Evolutionary conservation across 2,329 filamentous ascomycete species (phyloP).

Genomic region (Aspergillus sp.): DNA sequence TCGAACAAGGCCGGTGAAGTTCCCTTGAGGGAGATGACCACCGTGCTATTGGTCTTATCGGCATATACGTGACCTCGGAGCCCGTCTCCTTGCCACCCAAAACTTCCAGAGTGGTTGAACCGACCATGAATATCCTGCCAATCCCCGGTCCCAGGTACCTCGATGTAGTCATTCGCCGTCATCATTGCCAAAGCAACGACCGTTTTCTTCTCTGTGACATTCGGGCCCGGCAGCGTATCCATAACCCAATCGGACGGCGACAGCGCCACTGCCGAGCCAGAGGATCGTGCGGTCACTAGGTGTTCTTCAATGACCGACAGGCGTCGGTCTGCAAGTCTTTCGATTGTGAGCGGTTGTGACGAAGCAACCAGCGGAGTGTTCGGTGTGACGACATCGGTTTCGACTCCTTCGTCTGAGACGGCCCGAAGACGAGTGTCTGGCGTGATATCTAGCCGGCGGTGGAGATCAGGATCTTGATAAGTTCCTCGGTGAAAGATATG

Average conservation of each 20-base stretch:
- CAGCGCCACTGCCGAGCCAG: constrained; percentile 67
- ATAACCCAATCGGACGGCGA: constrained; percentile 77
- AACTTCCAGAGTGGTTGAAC: constrained; percentile 85
- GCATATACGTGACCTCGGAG: constrained; percentile 90
- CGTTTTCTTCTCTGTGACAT: constrained; percentile 82
- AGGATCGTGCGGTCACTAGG: constrained; percentile 69
- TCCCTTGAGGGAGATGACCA: constrained; percentile 91
- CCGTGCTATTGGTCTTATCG: constrained; percentile 79
- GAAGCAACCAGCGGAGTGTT: constrained; percentile 60
- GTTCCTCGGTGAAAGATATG: constrained; percentile 94
- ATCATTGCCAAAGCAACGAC: constrained; percentile 83
- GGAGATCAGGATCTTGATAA: constrained; percentile 73
- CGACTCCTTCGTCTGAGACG: constrained; percentile 43
- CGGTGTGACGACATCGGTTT: constrained; percentile 47
- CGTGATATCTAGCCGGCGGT: constrained; percentile 73
- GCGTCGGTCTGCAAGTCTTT: constrained; percentile 77
- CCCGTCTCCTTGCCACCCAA: constrained; percentile 90
- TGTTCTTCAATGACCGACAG: constrained; percentile 76
- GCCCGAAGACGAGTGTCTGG: constrained; percentile 57
- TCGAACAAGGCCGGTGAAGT: constrained; percentile 90
- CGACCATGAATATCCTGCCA: constrained; percentile 79
- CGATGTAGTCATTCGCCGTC: constrained; percentile 85
- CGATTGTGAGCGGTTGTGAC: constrained; percentile 69
- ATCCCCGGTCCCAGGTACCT: constrained; percentile 68
- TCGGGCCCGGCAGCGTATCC: constrained; percentile 75